A percentile compares a stretch with the other conserved stretches of the same genome.
phyloP scores from a whole-genome alignment of 2,329 filamentous ascomycete genomes.

The Aspergillus sp. region DNA sequence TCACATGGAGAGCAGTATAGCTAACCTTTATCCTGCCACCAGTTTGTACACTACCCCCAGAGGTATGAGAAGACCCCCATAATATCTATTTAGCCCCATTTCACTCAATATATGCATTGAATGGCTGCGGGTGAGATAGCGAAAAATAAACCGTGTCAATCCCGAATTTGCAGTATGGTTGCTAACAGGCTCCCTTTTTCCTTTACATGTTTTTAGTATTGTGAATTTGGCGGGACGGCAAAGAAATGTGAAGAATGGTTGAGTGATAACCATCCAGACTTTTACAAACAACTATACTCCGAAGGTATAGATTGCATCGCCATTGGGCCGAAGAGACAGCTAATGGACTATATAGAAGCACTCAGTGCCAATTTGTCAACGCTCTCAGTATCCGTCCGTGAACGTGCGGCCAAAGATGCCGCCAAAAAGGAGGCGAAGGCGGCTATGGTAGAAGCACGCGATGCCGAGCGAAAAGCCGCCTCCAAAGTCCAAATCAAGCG shows the following conservation, averaged over 20 bases:
- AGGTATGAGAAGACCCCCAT: slow-evolving; percentile 49
- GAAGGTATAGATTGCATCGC: slow-evolving; percentile 54
- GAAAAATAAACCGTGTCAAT: too few relatives aligned
- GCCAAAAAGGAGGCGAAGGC: slow-evolving; percentile 96
- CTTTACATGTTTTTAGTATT: slow-evolving; percentile 63
- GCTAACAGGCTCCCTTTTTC: not conserved
- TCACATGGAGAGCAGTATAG: too few relatives aligned
- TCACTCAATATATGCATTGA: too few relatives aligned
- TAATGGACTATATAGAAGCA: slow-evolving; percentile 53
- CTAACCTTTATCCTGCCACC: not conserved
- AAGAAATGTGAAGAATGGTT: slow-evolving; percentile 99
- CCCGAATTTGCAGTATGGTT: too few relatives aligned
- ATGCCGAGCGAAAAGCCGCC: slow-evolving; percentile 74
- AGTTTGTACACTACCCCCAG: slow-evolving; percentile 64
- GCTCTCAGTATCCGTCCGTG: slow-evolving; percentile 84
- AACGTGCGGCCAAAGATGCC: slow-evolving; percentile 91
- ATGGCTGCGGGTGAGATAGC: too few relatives aligned
- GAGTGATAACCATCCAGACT: slow-evolving; percentile 62
- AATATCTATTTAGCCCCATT: slow-evolving; percentile 8
- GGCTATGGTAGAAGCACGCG: slow-evolving; percentile 76
- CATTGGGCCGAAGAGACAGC: not conserved
- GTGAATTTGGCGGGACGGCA: slow-evolving; percentile 93
- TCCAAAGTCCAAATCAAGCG: slow-evolving; percentile 89
- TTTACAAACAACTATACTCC: slow-evolving; percentile 81
- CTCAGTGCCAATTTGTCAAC: slow-evolving; percentile 78